These are phyloP conservation scores for Ochromonas danica DNA, from an alignment of 108 stramenopile species.

Conservation along the genomic window DNA sequence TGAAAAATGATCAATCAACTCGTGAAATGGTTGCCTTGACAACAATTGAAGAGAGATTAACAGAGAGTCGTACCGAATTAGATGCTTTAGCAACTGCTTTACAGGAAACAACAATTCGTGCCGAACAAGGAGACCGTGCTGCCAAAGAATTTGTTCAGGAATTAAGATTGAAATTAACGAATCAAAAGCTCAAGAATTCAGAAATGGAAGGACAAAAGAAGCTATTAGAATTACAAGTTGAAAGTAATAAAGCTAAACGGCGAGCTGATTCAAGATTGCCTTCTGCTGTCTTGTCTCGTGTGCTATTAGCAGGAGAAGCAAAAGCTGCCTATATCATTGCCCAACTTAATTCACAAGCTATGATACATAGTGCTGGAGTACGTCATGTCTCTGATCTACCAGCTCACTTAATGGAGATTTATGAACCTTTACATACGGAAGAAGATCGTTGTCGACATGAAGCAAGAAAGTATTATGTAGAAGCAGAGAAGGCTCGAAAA, in stretches of 20 bases:
- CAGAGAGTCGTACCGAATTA: background rate
- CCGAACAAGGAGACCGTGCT: background rate
- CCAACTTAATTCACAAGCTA: background rate
- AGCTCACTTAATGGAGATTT: background rate
- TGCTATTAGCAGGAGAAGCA: constrained; percentile 1
- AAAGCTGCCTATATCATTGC: background rate
- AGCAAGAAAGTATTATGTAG: background rate
- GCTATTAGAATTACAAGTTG: constrained; percentile 25
- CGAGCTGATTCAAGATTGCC: background rate
- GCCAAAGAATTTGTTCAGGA: background rate
- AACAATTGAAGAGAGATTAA: background rate
- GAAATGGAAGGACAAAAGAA: constrained; percentile 4
- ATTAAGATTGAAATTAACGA: constrained; percentile 10
- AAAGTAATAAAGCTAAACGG: constrained; percentile 26
- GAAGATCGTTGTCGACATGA: background rate
- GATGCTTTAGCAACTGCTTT: background rate
- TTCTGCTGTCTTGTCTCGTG: background rate
- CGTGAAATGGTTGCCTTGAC: constrained; percentile 1
- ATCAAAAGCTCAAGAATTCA: background rate
- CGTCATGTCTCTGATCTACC: constrained; percentile 6
- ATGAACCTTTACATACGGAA: background rate
- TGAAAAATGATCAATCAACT: constrained; percentile 15
- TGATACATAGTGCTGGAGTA: background rate
- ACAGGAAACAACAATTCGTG: background rate
- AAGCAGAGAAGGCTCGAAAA: background rate